Percentiles rank a stretch among this genome's conserved stretches.
phyloP scores from a whole-genome alignment of 1,139 yeast genomes.

The Pichia sp. region DNA sequence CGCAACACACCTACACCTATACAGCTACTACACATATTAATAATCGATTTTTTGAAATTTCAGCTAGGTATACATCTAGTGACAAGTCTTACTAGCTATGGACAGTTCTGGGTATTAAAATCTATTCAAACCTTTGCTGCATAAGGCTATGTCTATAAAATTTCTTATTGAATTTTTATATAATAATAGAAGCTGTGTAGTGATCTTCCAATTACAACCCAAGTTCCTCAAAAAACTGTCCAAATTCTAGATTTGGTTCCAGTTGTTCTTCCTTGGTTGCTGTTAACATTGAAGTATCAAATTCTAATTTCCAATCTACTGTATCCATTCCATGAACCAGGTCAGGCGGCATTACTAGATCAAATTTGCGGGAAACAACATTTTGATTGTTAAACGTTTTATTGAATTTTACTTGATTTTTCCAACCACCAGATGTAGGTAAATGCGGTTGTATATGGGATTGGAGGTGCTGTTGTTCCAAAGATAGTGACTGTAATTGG shows the following conservation, averaged over 20 bases:
- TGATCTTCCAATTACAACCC: background rate
- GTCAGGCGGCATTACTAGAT: constrained; percentile 10
- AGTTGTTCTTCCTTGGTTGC: background rate
- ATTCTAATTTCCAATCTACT: constrained; percentile 7
- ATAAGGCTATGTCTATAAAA: no score
- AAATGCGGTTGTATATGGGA: background rate
- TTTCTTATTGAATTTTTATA: no score
- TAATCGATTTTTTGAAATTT: no score
- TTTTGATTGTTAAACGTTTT: background rate
- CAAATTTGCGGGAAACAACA: constrained; percentile 3
- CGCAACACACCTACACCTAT: no score
- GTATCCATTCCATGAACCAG: constrained; percentile 3
- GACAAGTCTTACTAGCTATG: no score
- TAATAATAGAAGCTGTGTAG: no score
- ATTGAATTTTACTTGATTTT: background rate
- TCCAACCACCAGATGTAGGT: no score
- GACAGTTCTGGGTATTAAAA: no score
- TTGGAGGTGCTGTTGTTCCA: background rate
- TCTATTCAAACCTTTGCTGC: no score
- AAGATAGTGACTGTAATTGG: background rate
- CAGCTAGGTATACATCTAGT: no score
- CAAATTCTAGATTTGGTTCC: background rate
- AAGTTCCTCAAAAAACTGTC: background rate
- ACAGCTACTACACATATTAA: no score
- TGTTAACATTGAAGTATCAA: constrained; percentile 6